Evolutionary conservation across 495 filamentous ascomycete species (phyloP), one percentile per base, ranked within the genome.

Genomic region (Delitschia confertaspora): DNA sequence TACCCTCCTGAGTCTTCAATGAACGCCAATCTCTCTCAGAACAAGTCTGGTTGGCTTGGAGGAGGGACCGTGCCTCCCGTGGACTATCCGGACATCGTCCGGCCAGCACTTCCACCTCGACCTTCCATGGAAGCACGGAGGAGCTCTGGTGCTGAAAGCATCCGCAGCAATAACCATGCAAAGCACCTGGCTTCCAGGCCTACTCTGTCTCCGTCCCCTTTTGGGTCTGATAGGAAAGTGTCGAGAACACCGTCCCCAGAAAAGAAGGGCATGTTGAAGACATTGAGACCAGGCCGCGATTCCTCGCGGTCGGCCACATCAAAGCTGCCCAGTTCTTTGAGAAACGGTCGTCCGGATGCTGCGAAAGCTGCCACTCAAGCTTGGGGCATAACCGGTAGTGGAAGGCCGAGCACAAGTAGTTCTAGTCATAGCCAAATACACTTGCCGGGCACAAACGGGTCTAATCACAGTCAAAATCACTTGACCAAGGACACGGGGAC

Each of bases 291-390:
- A 14, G 72, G 67, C 45, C 68, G 68, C 5, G 80, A 80, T n/a
- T n/a, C n/a, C n/a, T n/a, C n/a, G n/a, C n/a, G n/a, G 45, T 65
- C 76, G 29, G 62, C 64, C 4, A 51, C 65, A 14, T 30, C 45
- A 6, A 60, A 65, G 59, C 45, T 58, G 47, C 45, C 52, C 6
- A 40, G 36, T 21, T 54, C 56, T 23, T 50, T 60, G 31, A 43
- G 41, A 10, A 23, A 36, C 18, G 57, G 61, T 60, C 49, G 38
- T 53, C 57, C 61, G 32, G 71, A 71, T 33, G 85, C 88, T 21
- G 87, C 83, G 30, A 93, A 84, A 61, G 91, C 91, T 10, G 91
- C 91, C 1, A 82, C 83, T 2, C 63, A 93, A 25, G 89, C 89
- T 13, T 98, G 88, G 88, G 48, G 39, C 1, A 26, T 48, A 13